These are phyloP conservation scores for Fusarium praegraminearum DNA, from an alignment of 2,329 filamentous ascomycete species.

Conservation along the genomic window DNA sequence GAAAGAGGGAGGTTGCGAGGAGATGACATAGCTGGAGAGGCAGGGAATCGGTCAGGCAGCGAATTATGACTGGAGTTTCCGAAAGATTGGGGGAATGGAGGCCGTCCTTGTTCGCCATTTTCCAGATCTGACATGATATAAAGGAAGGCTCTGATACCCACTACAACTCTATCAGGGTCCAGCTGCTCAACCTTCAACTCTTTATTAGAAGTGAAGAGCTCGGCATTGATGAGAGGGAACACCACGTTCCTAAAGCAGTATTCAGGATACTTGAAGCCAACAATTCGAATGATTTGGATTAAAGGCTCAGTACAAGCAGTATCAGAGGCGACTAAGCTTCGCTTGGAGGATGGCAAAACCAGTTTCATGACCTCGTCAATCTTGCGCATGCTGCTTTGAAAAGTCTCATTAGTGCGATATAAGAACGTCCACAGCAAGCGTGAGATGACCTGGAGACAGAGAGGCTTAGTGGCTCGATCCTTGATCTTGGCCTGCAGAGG, in stretches of 20 bases:
- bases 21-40: conserved; percentile 55
- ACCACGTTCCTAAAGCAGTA: conserved; percentile 92
- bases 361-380: conserved; percentile 90
- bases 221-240: conserved; percentile 94
- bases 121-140: conserved; percentile 94
- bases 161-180: conserved; percentile 96
- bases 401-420: conserved; percentile 81
- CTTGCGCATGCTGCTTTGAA: conserved; percentile 77
- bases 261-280: conserved; percentile 93
- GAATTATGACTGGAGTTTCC: conserved; percentile 51
- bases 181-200: conserved; percentile 91
- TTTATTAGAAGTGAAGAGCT: conserved; percentile 80
- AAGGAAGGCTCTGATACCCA: conserved; percentile 93
- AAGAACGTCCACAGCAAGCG: conserved; percentile 95
- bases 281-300: conserved; percentile 93
- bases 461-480: conserved; percentile 80
- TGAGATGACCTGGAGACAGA: conserved; percentile 89
- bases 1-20: conserved; percentile 49
- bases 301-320: conserved; percentile 86
- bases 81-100: conserved; percentile 85
- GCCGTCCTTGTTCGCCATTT: conserved; percentile 79
- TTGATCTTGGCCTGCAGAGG: conserved; percentile 85
- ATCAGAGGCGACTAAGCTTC: conserved; percentile 85
- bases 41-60: conserved; percentile 62
- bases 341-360: conserved; percentile 83